Evolutionary conservation across 169 alveolate genomes (phyloP).

Genomic region (Plasmodium billcollinsi): DNA sequence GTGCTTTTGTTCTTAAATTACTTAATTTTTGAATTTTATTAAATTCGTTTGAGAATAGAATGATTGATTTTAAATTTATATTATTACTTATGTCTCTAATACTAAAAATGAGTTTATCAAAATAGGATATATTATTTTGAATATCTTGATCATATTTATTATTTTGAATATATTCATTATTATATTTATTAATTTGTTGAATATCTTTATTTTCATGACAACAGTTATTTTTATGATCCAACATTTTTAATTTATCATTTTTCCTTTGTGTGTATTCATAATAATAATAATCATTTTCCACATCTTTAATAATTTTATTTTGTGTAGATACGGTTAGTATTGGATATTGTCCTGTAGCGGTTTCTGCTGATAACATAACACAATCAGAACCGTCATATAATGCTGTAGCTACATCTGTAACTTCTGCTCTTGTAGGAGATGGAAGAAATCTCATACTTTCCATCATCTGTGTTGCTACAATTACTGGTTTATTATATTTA

Average conservation of each 20-base stretch:
- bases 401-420: constrained; percentile 97
- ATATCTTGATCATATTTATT: background rate
- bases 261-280: constrained; percentile 78
- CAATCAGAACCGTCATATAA: constrained; percentile 97
- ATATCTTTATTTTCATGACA: constrained; percentile 5
- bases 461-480: constrained; percentile 98
- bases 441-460: constrained; percentile 96
- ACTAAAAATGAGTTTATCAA: constrained; percentile 68
- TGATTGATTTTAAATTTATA: constrained; percentile 68
- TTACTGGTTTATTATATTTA: constrained; percentile 94
- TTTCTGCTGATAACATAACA: constrained; percentile 93
- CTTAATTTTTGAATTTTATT: constrained; percentile 84
- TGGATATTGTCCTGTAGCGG: constrained; percentile 89
- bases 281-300: constrained; percentile 81
- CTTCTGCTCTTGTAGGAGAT: constrained; percentile 99
- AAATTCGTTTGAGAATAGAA: constrained; percentile 79
- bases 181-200: background rate
- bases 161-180: background rate
- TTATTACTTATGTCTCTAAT: constrained; percentile 74
- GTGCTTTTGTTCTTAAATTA: constrained; percentile 79
- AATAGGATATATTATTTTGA: constrained; percentile 16
- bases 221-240: background rate
- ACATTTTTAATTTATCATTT: constrained; percentile 28
- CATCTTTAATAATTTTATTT: constrained; percentile 79
- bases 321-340: constrained; percentile 82